Evolutionary conservation across 768 basidiomycete species (phyloP), one percentile per base, ranked within the genome.

Genomic region (Naematelia encephala): DNA sequence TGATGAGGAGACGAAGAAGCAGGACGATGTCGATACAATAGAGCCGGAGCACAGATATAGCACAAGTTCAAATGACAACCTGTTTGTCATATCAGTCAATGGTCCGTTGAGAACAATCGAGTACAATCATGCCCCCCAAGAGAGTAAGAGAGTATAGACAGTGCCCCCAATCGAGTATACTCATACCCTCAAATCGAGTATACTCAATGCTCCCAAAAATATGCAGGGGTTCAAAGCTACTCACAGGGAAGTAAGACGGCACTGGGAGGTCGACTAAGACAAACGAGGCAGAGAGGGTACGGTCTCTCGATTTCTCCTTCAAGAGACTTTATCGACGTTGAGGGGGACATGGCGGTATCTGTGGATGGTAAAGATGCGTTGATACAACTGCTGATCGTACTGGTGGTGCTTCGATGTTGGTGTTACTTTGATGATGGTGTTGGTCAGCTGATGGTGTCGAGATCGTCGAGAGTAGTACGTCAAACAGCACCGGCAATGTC

Each of bases 31-130:
- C 45, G 48, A 22, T 50, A 16, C 14, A 66, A 48, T 1, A 66
- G 59, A 13, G 60, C 51, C 8, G 67, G 67, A 3, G 63, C 67
- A 34, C 67, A 68, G 27, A 68, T 44, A 45, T 68, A 51, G 44
- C 67, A 68, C 22, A 68, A 51, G 48, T 68, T 68, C 19, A 68
- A 56, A 34, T 68, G 67, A 50, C 67, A 68, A 46, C 67, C 67
- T 68, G 46, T 3, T 44, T 13, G 26, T n/a, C 25, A 34, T 19
- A 54, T n/a, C n/a, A 12, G 34, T 39, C 34, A 39, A n/a, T n/a
- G n/a, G n/a, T n/a, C n/a, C n/a, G n/a, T n/a, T n/a, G n/a, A n/a
- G n/a, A n/a, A n/a, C n/a, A n/a, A n/a, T n/a, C n/a, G n/a, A n/a
- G n/a, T n/a, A n/a, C n/a, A n/a, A n/a, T n/a, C n/a, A n/a, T n/a